Evolutionary conservation across 2,329 filamentous ascomycete species (phyloP).

Genomic region (Nannizzia gypsea): DNA sequence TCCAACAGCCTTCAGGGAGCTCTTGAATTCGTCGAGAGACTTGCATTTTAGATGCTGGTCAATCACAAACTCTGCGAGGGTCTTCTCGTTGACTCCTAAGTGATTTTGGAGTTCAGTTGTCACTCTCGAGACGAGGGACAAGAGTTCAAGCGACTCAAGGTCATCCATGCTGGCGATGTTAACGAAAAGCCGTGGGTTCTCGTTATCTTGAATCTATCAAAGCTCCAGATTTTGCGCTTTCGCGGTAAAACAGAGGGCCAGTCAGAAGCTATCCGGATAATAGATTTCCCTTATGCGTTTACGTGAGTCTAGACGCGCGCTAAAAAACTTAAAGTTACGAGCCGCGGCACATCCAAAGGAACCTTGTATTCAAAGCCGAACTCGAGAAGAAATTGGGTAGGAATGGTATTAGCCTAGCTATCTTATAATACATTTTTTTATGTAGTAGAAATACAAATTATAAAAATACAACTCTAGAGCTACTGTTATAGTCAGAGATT

Average conservation of each 20-base stretch:
- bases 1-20: conserved; percentile 60
- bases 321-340: too few species aligned
- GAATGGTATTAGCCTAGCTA: neutral
- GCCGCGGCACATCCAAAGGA: too few species aligned
- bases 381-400: neutral
- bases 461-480: neutral
- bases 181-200: neutral
- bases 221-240: neutral
- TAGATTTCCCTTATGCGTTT: neutral
- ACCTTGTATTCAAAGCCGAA: too few species aligned
- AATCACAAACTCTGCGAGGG: conserved; percentile 91
- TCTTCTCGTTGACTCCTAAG: conserved; percentile 83
- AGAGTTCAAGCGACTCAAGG: conserved; percentile 75
- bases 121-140: conserved; percentile 90
- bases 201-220: neutral
- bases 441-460: neutral
- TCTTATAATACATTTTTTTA: neutral
- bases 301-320: neutral
- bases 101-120: conserved; percentile 92
- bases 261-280: neutral
- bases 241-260: neutral
- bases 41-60: conserved; percentile 70
- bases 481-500: neutral
- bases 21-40: conserved; percentile 61
- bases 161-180: conserved; percentile 61